Conservation (phyloP, 371 early-diverging fungal species). For the Nematocida displodere region DNA sequence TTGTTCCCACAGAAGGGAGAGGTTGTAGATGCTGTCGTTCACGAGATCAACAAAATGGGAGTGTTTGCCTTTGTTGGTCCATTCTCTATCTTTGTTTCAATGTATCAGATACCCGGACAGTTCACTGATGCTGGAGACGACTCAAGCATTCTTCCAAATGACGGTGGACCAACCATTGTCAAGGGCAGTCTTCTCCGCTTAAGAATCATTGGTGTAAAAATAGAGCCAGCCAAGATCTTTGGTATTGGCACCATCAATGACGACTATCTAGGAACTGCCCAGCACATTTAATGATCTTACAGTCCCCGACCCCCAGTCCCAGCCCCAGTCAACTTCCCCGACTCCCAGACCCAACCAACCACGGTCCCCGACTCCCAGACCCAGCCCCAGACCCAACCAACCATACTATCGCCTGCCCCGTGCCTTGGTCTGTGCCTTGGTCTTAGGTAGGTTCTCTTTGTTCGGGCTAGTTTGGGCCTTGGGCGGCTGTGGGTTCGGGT, state of each 20-base stretch:
- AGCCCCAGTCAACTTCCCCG: too few relatives aligned
- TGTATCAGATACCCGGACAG: constrained; percentile 69
- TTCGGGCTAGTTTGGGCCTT: too few relatives aligned
- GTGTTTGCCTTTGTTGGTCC: constrained; percentile 93
- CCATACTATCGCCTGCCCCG: too few relatives aligned
- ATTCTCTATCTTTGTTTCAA: constrained; percentile 83
- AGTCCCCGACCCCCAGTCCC: too few relatives aligned
- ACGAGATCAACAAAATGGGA: constrained; percentile 88
- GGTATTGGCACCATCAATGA: constrained; percentile 66
- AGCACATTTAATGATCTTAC: neutral
- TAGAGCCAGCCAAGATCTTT: constrained; percentile 80
- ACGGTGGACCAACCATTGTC: constrained; percentile 69
- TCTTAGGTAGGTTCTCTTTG: too few relatives aligned
- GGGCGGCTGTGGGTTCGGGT: too few relatives aligned
- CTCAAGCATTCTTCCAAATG: constrained; percentile 72
- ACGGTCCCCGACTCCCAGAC: too few relatives aligned
- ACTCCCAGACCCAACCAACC: too few relatives aligned
- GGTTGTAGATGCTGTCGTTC: constrained; percentile 86
- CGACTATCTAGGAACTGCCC: constrained; percentile 61
- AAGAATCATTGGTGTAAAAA: constrained; percentile 82
- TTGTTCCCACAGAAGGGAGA: constrained; percentile 91
- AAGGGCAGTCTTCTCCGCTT: constrained; percentile 78
- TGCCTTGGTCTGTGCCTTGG: too few relatives aligned
- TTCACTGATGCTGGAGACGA: constrained; percentile 67
- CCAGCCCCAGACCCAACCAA: too few relatives aligned